These are phyloP conservation scores for Coemansia brasiliensis DNA, from an alignment of 192 early-diverging fungal genomes.

Conservation along the genomic window DNA sequence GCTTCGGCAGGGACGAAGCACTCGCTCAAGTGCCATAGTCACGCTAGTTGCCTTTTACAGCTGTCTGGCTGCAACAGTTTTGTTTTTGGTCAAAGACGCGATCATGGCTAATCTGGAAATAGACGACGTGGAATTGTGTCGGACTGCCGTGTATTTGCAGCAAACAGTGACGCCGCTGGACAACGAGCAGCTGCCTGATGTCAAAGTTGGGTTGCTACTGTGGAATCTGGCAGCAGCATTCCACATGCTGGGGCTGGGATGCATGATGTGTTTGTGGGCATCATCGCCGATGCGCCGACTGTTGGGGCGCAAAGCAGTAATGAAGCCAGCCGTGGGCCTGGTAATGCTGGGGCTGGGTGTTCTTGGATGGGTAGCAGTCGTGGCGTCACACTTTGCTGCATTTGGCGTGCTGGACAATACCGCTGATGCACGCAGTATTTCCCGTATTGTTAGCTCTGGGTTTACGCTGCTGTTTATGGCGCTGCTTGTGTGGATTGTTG, in stretches of 20 bases:
- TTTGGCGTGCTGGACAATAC: constrained; percentile 12
- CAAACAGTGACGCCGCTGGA: constrained; percentile 33
- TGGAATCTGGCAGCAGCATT: constrained; percentile 42
- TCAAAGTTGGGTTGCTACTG: constrained; percentile 36
- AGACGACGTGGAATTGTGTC: constrained; percentile 41
- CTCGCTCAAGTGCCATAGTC: constrained; percentile 18
- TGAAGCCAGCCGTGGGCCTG: constrained; percentile 14
- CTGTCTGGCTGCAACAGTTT: constrained; percentile 23
- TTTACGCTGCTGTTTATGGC: constrained; percentile 20
- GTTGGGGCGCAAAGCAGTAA: constrained; percentile 21
- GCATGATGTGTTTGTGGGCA: constrained; percentile 29
- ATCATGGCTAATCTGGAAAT: constrained; percentile 50
- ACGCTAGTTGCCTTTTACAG: constrained; percentile 35
- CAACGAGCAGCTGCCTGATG: constrained; percentile 19
- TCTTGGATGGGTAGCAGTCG: constrained; percentile 7
- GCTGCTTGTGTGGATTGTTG: constrained; percentile 18
- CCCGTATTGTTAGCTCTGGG: constrained; percentile 22
- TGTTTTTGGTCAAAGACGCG: constrained; percentile 44
- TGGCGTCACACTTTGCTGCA: constrained; percentile 35
- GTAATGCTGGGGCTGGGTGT: constrained; percentile 25
- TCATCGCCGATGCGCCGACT: constrained; percentile 22
- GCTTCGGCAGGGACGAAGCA: constrained; percentile 20
- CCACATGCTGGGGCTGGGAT: constrained; percentile 35
- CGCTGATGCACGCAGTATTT: constrained; percentile 34
- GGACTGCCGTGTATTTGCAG: constrained; percentile 30